A percentile compares a stretch with the other conserved stretches of the same genome.
Evolutionary conservation across 108 stramenopile species (phyloP).

Genomic region (Schizochytrium sp.): DNA sequence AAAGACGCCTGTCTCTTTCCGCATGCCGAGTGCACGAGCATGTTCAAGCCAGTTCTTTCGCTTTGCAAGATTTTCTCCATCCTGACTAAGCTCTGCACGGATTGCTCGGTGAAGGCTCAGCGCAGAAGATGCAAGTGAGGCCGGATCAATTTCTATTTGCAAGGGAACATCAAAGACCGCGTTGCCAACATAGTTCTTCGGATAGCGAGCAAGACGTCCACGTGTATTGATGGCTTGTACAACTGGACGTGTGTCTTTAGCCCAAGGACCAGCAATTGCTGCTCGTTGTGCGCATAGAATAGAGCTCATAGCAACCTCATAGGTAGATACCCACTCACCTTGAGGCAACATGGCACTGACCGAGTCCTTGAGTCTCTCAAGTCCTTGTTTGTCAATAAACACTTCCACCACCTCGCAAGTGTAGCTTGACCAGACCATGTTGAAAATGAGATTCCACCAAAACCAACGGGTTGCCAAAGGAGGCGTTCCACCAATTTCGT

Average conservation of each 20-base stretch:
- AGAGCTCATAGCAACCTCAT: not conserved
- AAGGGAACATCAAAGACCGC: conserved; percentile 54
- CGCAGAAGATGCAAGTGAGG: not conserved
- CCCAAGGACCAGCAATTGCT: not conserved
- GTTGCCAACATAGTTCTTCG: conserved; percentile 19
- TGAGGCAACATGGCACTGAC: not conserved
- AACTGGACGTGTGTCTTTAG: conserved; percentile 13
- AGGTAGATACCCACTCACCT: conserved; percentile 46
- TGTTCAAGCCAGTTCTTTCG: conserved; percentile 47
- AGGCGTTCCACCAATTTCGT: conserved; percentile 6
- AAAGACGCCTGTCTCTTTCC: conserved; percentile 22
- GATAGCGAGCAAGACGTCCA: not conserved
- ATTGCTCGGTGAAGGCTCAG: conserved; percentile 16
- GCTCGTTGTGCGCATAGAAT: conserved; percentile 51
- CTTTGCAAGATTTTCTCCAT: conserved; percentile 15
- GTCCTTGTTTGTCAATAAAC: not conserved
- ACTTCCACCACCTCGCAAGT: conserved; percentile 3
- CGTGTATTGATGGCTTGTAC: not conserved
- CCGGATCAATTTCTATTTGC: not conserved
- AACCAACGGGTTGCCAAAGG: not conserved
- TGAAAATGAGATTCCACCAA: conserved; percentile 7
- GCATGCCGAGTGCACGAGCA: not conserved
- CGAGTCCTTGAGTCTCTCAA: not conserved
- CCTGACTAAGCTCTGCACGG: not conserved
- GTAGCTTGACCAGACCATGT: conserved; percentile 14